Base-by-base conservation (phyloP, 371 early-diverging fungal species). In the Aphelidium insulamus region DNA sequence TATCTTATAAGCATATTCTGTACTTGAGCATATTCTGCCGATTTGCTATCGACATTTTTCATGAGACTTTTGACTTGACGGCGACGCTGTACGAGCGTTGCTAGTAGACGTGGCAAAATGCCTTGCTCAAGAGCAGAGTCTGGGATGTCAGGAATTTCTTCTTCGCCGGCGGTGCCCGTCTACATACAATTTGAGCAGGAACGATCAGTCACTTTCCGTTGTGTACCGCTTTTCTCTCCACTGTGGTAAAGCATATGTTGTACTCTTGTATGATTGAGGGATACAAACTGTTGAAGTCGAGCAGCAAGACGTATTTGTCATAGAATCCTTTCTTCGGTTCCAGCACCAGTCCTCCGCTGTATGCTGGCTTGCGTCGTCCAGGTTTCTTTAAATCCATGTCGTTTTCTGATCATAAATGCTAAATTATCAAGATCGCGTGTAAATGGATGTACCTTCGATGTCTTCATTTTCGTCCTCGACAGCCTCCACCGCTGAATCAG, bases 251-350 rank as follows among this genome's bases (percentile, higher is more conserved):
- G 59, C 99, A 98, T 30, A 99, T 82, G 54, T 99, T 99, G 62
- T 76, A 98, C 57, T 99, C 99, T 52, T 92, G 97, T 44, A 99
- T 99, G 39, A 99, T 99, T 16, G 98, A 95, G 28, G 99, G 99
- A 46, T 99, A 99, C 65, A 99, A 69, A 57, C 86, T 84, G 72
- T 98, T 98, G 67, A 99, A 99, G 66, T 99, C 99, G 27, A 99
- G 59, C 29, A 99, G 56, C 24, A 99, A 50, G 4, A 98, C 86
- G 46, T 69, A 84, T 38, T 79, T 83, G 49, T 97, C 92, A 50
- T 98, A 98, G 37, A 94, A 77, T 0, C 99, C 99, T 38, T 69
- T 77, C 46, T 86, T 82, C 23, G 99, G 99, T 32, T 98, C 95
- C 40, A 99, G 55, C 5, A 99, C 99, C 14, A 98, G 63, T 43